These are phyloP conservation scores for Dactylellina sp. DNA, from an alignment of 2,329 filamentous ascomycete species.

Conservation along the genomic window DNA sequence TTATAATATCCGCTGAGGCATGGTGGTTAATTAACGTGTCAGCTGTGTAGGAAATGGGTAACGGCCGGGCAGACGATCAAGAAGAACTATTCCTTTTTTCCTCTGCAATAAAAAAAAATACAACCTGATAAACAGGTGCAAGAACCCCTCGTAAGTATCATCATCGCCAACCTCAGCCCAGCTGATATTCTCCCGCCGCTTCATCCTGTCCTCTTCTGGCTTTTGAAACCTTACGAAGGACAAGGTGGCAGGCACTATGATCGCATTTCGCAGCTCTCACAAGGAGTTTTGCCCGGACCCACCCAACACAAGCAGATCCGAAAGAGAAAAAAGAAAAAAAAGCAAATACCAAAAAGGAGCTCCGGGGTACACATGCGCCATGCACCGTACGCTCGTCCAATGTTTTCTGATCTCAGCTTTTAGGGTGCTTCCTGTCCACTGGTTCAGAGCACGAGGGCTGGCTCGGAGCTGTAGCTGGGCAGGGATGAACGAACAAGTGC, in stretches of 20 bases:
- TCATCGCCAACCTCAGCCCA: not conserved
- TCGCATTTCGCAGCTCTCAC: slow-evolving; percentile 15
- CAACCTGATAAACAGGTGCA: too few species aligned
- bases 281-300: not conserved
- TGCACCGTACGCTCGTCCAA: slow-evolving; percentile 12
- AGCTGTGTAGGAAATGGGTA: slow-evolving; percentile 2
- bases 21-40: slow-evolving; percentile 6
- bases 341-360: too few species aligned
- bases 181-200: not conserved
- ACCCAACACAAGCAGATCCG: not conserved
- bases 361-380: not conserved
- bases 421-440: slow-evolving; percentile 52
- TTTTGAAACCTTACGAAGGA: not conserved
- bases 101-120: too few species aligned
- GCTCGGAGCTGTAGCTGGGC: slow-evolving; percentile 13
- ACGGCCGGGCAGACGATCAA: too few species aligned
- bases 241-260: not conserved
- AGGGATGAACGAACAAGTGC: not conserved
- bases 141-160: not conserved
- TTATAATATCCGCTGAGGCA: slow-evolving; percentile 2
- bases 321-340: too few species aligned
- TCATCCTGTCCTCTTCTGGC: not conserved
- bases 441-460: slow-evolving; percentile 48
- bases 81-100: too few species aligned
- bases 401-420: too few species aligned